phyloP scores from a whole-genome alignment of 2,329 filamentous ascomycete genomes.

The Scedosporium aurantiacum region DNA sequence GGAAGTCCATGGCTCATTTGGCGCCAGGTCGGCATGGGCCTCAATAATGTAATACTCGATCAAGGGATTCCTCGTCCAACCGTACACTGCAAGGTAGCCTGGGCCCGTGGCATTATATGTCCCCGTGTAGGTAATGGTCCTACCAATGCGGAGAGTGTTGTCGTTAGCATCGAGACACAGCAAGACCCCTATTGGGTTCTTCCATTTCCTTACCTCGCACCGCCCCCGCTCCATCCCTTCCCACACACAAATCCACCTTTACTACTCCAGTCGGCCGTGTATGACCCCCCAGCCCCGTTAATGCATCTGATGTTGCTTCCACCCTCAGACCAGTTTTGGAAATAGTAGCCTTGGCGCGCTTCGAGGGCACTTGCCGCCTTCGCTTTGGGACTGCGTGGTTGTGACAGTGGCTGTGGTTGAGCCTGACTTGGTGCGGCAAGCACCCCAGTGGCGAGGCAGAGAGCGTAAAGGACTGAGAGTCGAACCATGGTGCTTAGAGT shows the following conservation, averaged over 20 bases:
- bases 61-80: conserved; percentile 24
- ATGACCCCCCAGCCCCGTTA: conserved; percentile 30
- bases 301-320: conserved; percentile 30
- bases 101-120: conserved; percentile 19
- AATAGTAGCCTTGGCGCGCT: conserved; percentile 31
- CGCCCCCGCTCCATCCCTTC: conserved; percentile 46
- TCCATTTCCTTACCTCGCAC: conserved; percentile 27
- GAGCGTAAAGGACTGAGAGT: no score
- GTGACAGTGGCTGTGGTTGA: neutral
- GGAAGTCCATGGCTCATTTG: conserved; percentile 20
- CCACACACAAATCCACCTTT: conserved; percentile 44
- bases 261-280: conserved; percentile 32
- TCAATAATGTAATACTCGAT: conserved; percentile 28
- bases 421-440: no score
- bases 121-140: conserved; percentile 18
- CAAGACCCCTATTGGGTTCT: neutral
- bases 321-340: conserved; percentile 37
- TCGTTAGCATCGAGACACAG: neutral
- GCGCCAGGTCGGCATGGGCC: conserved; percentile 24
- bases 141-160: conserved; percentile 9
- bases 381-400: neutral
- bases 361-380: neutral
- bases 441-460: no score
- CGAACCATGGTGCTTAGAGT: no score
- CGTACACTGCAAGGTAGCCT: conserved; percentile 24